Percentiles rank a stretch among this genome's conserved stretches.
Conservation (phyloP, 306 rosid genomes). For the Echinosophora koreensis region DNA sequence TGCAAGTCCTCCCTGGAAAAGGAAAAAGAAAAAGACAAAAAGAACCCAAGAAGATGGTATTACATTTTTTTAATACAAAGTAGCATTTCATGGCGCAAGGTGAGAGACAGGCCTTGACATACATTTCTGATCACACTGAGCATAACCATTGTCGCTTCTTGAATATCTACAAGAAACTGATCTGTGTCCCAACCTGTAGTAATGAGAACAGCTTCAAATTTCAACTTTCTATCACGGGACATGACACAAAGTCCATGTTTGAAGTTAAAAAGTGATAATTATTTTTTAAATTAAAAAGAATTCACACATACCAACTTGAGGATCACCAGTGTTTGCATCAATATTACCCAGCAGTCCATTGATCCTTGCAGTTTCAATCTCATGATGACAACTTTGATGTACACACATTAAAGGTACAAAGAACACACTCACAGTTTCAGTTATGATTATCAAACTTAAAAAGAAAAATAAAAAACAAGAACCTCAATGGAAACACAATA, state of each 20-base stretch:
- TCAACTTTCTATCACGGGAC: slow-evolving; percentile 22
- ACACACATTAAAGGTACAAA: slow-evolving; percentile 13
- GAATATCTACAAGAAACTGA: slow-evolving; percentile 89
- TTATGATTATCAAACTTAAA: slow-evolving; percentile 20
- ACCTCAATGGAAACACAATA: slow-evolving; percentile 10
- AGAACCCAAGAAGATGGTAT: slow-evolving; percentile 11
- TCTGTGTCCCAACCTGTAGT: slow-evolving; percentile 96
- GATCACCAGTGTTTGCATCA: slow-evolving; percentile 97
- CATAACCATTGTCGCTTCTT: slow-evolving; percentile 91
- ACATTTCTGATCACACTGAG: slow-evolving; percentile 83
- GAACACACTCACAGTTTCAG: slow-evolving; percentile 38
- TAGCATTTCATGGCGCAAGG: slow-evolving; percentile 15
- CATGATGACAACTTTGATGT: slow-evolving; percentile 83
- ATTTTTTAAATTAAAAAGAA: slow-evolving; percentile 10
- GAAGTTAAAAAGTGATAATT: neutral
- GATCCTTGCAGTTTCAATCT: slow-evolving; percentile 95
- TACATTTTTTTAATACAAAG: neutral
- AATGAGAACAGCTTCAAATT: slow-evolving; percentile 36
- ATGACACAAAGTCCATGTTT: neutral
- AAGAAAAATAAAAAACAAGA: slow-evolving; percentile 28
- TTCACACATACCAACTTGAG: slow-evolving; percentile 78
- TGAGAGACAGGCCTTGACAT: slow-evolving; percentile 35
- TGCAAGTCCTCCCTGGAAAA: slow-evolving; percentile 81
- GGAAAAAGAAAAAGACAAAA: neutral
- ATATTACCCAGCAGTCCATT: slow-evolving; percentile 87